Evolutionary conservation across 345 rosid species (phyloP), one percentile per base, ranked within the genome.

Genomic region (Sisymbrium irio): DNA sequence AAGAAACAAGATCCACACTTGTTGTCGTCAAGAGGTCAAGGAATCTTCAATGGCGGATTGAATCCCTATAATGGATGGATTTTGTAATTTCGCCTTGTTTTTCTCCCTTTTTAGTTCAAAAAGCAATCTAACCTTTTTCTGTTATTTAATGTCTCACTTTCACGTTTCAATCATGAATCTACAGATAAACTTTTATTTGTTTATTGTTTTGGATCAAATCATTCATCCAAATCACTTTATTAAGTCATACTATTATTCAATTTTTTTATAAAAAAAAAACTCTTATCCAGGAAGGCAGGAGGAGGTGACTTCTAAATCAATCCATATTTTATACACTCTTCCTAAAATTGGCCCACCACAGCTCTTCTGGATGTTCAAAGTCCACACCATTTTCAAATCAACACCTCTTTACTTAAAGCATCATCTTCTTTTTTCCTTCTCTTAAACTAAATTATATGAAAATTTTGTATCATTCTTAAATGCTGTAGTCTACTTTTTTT

Each of bases 21-120:
- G 5, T 46, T 46, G 3, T 42, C n/a, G 46, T 46, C 44, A 45
- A 36, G 10, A 37, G 45, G 46, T 59, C 32, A 65, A 49, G 13
- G 47, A 33, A 50, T 50, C 47, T 65, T 50, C 58, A 66, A 50
- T 66, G 60, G 60, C 35, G 10, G 71, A 66, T 66, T 22, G 22
- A 46, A 30, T 64, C 69, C 40, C 56, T 30, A 28, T 2, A n/a
- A n/a, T n/a, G n/a, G n/a, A n/a, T 30, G 1, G 22, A 63, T 42
- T n/a, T n/a, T 42, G 0, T 45, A 46, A 1, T 45, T 15, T 33
- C 15, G 40, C 68, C 27, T 3, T 22, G 1, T 22, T 22, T 4
- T 4, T 4, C 12, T 13, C 7, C 18, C 47, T 10, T 3, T 44
- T 42, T 19, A 18, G 39, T 25, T 42, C 67, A 4, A 10, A 62